These are phyloP conservation scores for Adansonia gregorii DNA, from an alignment of 441 rosid genomes.

Conservation along the genomic window DNA sequence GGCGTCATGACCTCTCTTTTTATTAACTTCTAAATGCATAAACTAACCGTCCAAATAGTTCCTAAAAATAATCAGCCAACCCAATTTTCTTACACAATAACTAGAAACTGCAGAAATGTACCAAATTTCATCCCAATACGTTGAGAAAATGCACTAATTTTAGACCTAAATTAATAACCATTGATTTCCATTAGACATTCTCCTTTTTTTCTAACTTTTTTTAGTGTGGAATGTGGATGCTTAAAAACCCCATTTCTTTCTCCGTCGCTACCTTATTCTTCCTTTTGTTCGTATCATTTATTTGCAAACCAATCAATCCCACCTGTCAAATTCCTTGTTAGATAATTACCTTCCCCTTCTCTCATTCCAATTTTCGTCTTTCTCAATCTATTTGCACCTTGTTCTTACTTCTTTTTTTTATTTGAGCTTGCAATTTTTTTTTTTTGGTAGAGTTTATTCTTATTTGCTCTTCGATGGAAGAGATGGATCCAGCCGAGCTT, in stretches of 20 bases:
- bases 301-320: not conserved
- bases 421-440: not conserved
- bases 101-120: too few relatives aligned
- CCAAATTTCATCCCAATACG: too few relatives aligned
- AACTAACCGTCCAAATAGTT: too few relatives aligned
- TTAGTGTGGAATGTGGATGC: not conserved
- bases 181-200: not conserved
- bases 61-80: too few relatives aligned
- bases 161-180: not conserved
- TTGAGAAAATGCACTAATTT: not conserved
- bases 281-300: not conserved
- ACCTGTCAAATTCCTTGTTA: not conserved
- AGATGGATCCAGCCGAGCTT: constrained; percentile 74
- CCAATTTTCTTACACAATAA: too few relatives aligned
- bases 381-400: not conserved
- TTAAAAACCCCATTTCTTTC: not conserved
- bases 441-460: not conserved
- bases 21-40: too few relatives aligned
- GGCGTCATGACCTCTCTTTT: too few relatives aligned
- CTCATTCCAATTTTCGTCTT: not conserved
- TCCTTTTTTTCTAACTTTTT: not conserved
- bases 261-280: not conserved
- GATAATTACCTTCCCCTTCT: not conserved
- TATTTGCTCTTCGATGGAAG: not conserved
- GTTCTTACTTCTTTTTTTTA: not conserved